These are phyloP conservation scores for Ustulina deusta DNA, from an alignment of 2,329 filamentous ascomycete genomes.

Conservation along the genomic window DNA sequence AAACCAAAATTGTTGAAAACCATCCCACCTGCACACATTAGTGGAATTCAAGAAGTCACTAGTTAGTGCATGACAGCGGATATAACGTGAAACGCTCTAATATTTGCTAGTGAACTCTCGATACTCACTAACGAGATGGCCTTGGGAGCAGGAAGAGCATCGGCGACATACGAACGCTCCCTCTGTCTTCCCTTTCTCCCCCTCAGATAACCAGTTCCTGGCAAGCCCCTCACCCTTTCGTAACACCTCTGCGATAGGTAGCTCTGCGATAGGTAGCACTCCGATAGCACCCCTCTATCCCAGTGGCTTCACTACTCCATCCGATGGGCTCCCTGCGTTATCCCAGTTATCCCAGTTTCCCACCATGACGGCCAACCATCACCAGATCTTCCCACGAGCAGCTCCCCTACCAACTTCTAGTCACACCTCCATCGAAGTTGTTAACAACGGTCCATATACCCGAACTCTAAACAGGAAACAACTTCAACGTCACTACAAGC, in stretches of 20 bases:
- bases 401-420: neutral
- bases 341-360: neutral
- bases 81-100: constrained; percentile 3
- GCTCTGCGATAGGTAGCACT: neutral
- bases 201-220: neutral
- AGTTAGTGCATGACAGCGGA: constrained; percentile 9
- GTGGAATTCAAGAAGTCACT: neutral
- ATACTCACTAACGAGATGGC: neutral
- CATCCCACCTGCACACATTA: neutral
- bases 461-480: neutral
- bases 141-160: constrained; percentile 4
- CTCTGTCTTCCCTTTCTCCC: neutral
- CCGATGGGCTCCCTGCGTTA: constrained; percentile 13
- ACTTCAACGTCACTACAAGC: constrained; percentile 4
- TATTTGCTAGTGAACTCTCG: constrained; percentile 18
- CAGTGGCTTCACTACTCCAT: neutral
- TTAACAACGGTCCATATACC: neutral
- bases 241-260: neutral
- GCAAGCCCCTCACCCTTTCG: neutral
- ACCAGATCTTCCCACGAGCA: neutral
- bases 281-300: neutral
- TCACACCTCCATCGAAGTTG: neutral
- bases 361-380: neutral
- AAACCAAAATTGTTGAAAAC: neutral
- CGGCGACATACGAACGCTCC: neutral